Conservation (phyloP, 1,284 basidiomycete genomes). For the Cutaneotrichosporon mucoides region DNA sequence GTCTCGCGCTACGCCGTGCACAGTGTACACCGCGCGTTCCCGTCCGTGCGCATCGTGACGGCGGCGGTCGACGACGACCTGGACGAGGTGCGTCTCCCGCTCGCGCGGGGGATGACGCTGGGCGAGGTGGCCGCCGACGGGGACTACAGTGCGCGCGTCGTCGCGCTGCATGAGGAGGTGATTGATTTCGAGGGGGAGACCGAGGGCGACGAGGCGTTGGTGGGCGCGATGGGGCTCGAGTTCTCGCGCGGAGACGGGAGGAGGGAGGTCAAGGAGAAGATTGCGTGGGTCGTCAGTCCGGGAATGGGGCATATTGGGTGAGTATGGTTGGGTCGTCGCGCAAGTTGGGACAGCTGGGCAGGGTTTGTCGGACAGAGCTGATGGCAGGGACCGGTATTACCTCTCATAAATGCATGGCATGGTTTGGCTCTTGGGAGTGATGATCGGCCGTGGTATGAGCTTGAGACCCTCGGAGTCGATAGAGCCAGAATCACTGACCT, state of each 20-base stretch:
- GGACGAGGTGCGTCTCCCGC: constrained; percentile 40
- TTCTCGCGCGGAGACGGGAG: constrained; percentile 14
- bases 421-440: neutral
- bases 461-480: no score
- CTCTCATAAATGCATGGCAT: constrained; percentile 1
- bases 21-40: constrained; percentile 75
- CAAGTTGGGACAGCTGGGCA: neutral
- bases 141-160: constrained; percentile 33
- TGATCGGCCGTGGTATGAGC: no score
- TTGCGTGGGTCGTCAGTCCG: constrained; percentile 46
- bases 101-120: constrained; percentile 22
- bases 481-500: no score
- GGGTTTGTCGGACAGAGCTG: neutral
- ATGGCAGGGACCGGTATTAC: constrained; percentile 16
- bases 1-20: constrained; percentile 75
- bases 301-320: constrained; percentile 48
- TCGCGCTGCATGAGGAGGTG: constrained; percentile 4
- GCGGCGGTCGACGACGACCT: constrained; percentile 64
- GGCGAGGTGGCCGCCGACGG: constrained; percentile 42
- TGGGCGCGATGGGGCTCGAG: constrained; percentile 35
- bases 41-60: constrained; percentile 71
- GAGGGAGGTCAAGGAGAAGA: constrained; percentile 24
- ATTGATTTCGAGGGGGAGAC: constrained; percentile 12
- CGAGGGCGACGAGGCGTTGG: neutral
- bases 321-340: neutral